Evolutionary conservation across 2,329 filamentous ascomycete genomes (phyloP).

Genomic region (Penicillium palitans): DNA sequence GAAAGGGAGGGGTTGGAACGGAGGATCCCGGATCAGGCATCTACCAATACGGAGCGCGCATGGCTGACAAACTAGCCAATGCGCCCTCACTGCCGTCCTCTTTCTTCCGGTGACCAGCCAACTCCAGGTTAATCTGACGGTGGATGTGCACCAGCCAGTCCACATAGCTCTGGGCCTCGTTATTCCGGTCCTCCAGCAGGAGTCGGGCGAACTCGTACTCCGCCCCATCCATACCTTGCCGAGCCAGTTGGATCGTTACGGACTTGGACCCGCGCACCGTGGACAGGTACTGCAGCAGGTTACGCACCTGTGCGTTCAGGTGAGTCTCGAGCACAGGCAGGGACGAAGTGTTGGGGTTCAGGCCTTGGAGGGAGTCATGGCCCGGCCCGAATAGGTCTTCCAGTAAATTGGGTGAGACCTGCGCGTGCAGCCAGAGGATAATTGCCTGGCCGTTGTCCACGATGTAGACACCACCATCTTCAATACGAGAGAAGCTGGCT

Average conservation of each 20-base stretch:
- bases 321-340: conserved; percentile 87
- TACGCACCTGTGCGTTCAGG: conserved; percentile 90
- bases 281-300: conserved; percentile 84
- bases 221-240: conserved; percentile 89
- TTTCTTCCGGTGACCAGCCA: conserved; percentile 53
- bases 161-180: conserved; percentile 96
- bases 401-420: conserved; percentile 89
- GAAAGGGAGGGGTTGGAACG: background rate
- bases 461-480: conserved; percentile 90
- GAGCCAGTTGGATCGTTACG: conserved; percentile 81
- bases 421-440: conserved; percentile 86
- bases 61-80: conserved; percentile 47
- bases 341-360: conserved; percentile 78
- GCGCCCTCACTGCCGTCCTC: conserved; percentile 47
- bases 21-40: background rate
- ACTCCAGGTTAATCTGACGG: conserved; percentile 85
- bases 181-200: conserved; percentile 91
- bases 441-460: conserved; percentile 94
- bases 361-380: conserved; percentile 66
- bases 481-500: conserved; percentile 81
- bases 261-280: conserved; percentile 81
- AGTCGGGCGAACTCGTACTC: conserved; percentile 95
- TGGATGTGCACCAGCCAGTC: conserved; percentile 98
- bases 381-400: conserved; percentile 85
- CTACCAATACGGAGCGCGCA: conserved; percentile 50